Conservation (phyloP, 495 filamentous ascomycete species). For the Cenococcum geophilum region DNA sequence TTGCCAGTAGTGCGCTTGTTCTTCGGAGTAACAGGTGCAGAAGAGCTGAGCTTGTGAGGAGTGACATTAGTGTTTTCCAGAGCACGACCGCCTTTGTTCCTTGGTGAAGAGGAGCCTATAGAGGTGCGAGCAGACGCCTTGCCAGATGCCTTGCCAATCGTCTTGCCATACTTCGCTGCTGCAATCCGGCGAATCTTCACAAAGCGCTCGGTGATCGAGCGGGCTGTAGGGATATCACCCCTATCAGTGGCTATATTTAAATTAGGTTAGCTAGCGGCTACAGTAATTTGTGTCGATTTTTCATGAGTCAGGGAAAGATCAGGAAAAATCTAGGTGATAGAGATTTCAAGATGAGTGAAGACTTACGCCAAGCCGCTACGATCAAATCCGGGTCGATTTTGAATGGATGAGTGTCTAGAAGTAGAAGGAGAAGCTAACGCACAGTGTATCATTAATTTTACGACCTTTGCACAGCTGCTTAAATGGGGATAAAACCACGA, state of each 20-base stretch:
- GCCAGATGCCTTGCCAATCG: background rate
- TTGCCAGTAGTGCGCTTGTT: background rate
- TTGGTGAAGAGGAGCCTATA: no score
- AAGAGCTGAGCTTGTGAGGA: background rate
- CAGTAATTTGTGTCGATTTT: background rate
- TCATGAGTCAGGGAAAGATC: no score
- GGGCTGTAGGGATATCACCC: constrained; percentile 11
- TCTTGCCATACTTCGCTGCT: background rate
- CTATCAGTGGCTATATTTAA: constrained; percentile 5
- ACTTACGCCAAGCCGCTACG: no score
- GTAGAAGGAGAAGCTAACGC: no score
- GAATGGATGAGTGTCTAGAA: no score
- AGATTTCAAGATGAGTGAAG: no score
- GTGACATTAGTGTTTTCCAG: background rate
- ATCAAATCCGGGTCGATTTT: no score
- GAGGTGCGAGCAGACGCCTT: background rate
- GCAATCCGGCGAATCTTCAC: constrained; percentile 9
- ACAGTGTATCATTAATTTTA: no score
- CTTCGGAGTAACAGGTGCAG: background rate
- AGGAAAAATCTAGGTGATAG: no score
- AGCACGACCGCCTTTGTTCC: no score
- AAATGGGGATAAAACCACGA: no score
- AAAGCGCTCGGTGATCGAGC: constrained; percentile 27
- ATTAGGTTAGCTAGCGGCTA: background rate
- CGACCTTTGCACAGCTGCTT: no score